These are phyloP conservation scores for Nidularia sp. DNA, from an alignment of 768 basidiomycete species.

Conservation along the genomic window DNA sequence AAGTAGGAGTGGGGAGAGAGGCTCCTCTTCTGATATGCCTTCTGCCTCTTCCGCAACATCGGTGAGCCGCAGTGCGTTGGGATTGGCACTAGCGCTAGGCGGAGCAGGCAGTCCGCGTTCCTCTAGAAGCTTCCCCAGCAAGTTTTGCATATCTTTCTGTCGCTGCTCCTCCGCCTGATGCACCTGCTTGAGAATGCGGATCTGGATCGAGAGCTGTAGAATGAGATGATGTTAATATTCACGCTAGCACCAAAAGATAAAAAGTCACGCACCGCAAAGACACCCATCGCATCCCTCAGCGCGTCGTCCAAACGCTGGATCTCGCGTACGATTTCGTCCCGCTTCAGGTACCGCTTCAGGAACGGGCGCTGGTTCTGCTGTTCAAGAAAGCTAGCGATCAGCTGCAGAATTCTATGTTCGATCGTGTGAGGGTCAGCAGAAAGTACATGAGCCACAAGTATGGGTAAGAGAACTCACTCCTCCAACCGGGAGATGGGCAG, in stretches of 20 bases:
- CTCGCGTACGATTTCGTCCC: conserved; percentile 59
- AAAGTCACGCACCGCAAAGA: conserved; percentile 43
- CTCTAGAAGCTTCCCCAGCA: conserved; percentile 20
- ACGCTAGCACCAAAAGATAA: neutral
- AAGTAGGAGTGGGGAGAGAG: neutral
- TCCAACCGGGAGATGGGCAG: conserved; percentile 48
- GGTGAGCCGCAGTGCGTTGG: conserved; percentile 8
- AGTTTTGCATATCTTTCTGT: conserved; percentile 24
- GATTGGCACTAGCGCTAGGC: neutral
- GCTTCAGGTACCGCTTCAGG: conserved; percentile 72
- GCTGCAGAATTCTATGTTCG: conserved; percentile 29
- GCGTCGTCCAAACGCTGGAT: conserved; percentile 48
- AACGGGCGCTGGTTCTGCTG: conserved; percentile 67
- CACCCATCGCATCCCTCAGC: conserved; percentile 53
- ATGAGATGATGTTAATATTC: neutral
- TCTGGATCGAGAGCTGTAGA: conserved; percentile 25
- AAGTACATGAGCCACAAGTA: neutral
- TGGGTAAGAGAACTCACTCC: conserved; percentile 28
- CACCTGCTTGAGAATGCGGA: conserved; percentile 49
- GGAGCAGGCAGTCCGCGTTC: neutral
- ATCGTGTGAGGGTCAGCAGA: neutral
- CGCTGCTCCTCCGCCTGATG: conserved; percentile 29
- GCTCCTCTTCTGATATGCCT: no score
- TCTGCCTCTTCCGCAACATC: conserved; percentile 1
- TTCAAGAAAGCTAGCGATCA: conserved; percentile 46